Percentiles rank a stretch among this genome's conserved stretches.
These are phyloP conservation scores for Fusarium devonianum DNA, from an alignment of 2,329 filamentous ascomycete genomes.

Conservation along the genomic window DNA sequence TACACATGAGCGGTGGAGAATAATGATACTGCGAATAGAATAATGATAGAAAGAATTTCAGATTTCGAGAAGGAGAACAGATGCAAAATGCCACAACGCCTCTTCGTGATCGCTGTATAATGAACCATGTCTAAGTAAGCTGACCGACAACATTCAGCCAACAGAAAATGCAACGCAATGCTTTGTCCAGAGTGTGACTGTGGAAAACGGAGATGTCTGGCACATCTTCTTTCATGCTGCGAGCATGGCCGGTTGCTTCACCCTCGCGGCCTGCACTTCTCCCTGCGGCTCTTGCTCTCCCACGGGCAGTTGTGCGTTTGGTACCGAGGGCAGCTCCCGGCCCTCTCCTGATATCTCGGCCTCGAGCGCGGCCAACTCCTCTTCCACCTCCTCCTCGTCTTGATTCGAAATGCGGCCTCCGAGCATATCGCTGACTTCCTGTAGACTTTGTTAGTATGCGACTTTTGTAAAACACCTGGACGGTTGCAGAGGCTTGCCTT, in stretches of 20 bases:
- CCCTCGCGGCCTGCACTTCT: conserved; percentile 33
- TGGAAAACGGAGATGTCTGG: conserved; percentile 1
- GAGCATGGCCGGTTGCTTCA: conserved; percentile 50
- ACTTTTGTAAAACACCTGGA: neutral
- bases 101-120: conserved; percentile 37
- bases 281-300: conserved; percentile 28
- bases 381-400: conserved; percentile 97
- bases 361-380: conserved; percentile 86
- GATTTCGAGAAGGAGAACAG: conserved; percentile 19
- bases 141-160: conserved; percentile 17
- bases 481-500: conserved; percentile 60
- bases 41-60: conserved; percentile 13
- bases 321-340: conserved; percentile 44
- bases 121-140: conserved; percentile 30
- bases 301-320: conserved; percentile 46
- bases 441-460: conserved; percentile 21
- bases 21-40: conserved; percentile 5
- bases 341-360: conserved; percentile 44
- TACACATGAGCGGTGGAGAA: conserved; percentile 59
- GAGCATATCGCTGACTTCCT: conserved; percentile 94
- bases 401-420: conserved; percentile 88
- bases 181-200: conserved; percentile 11
- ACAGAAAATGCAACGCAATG: conserved; percentile 30
- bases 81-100: conserved; percentile 39
- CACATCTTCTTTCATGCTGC: conserved; percentile 37